phyloP scores from a whole-genome alignment of 139 green algal species.

The Auxenochlorella pyrenoidosa region DNA sequence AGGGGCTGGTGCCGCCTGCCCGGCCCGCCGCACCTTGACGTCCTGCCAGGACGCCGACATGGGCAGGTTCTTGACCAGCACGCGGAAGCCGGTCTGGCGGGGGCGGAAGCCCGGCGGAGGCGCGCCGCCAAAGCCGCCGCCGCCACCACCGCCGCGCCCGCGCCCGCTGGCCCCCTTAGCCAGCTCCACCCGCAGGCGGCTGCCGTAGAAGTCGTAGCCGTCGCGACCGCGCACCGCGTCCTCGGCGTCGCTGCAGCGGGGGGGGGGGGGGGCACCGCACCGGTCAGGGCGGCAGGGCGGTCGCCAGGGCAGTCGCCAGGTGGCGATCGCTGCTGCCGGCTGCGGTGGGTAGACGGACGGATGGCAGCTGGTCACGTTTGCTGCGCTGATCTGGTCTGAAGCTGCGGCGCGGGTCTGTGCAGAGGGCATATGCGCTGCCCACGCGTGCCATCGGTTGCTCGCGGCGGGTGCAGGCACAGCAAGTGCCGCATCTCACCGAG shows the following conservation, averaged over 20 bases:
- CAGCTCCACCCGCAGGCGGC: constrained; percentile 79
- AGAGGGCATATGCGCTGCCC: too few species aligned
- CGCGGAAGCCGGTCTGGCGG: constrained; percentile 68
- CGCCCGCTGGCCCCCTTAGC: constrained; percentile 33
- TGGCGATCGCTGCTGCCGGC: background rate
- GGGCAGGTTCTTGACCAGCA: constrained; percentile 84
- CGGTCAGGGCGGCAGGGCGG: background rate
- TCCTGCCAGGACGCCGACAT: constrained; percentile 93
- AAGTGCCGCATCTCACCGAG: background rate
- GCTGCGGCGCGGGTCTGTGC: too few species aligned
- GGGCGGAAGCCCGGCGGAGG: constrained; percentile 30
- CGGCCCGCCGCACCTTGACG: constrained; percentile 76
- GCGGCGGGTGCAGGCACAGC: too few species aligned
- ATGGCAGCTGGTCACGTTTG: too few species aligned
- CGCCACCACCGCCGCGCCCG: constrained; percentile 6
- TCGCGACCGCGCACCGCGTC: constrained; percentile 90
- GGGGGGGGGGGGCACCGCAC: background rate
- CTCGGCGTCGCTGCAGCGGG: constrained; percentile 75
- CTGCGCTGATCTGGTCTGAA: too few species aligned
- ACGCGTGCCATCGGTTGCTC: too few species aligned
- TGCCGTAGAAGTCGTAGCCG: constrained; percentile 90
- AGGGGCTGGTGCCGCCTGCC: too few species aligned
- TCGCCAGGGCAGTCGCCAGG: too few species aligned
- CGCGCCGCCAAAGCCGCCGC: constrained; percentile 24
- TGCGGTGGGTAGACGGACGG: background rate